Conservation (phyloP, 306 rosid genomes). For the Medicago lupulina region DNA sequence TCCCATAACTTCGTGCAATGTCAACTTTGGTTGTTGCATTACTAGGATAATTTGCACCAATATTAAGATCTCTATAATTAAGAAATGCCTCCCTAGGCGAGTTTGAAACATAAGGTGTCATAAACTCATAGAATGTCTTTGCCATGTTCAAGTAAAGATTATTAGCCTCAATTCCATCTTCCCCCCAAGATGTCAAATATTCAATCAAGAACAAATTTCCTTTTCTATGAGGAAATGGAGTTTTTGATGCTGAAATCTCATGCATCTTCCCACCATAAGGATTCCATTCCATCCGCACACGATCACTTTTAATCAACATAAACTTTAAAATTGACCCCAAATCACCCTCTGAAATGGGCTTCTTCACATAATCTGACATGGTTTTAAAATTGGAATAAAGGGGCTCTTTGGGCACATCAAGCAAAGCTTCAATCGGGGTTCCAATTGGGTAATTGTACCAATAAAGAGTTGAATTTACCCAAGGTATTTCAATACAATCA, state of each 20-base stretch:
- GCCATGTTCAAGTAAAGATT: slow-evolving; percentile 32
- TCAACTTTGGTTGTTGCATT: neutral
- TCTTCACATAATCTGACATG: slow-evolving; percentile 49
- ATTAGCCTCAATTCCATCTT: slow-evolving; percentile 32
- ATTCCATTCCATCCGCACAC: slow-evolving; percentile 49
- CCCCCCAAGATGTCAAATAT: slow-evolving; percentile 46
- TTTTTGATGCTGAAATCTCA: slow-evolving; percentile 43
- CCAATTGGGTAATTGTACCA: slow-evolving; percentile 43
- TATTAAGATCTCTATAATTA: slow-evolving; percentile 49
- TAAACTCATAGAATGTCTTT: slow-evolving; percentile 39
- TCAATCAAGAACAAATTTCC: slow-evolving; percentile 55
- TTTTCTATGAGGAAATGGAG: slow-evolving; percentile 51
- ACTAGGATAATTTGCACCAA: slow-evolving; percentile 46
- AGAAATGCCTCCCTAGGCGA: slow-evolving; percentile 49
- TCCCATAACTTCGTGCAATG: slow-evolving; percentile 31
- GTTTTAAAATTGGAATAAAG: neutral
- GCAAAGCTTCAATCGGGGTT: slow-evolving; percentile 25
- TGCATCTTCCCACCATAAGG: slow-evolving; percentile 55
- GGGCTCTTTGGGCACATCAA: slow-evolving; percentile 30
- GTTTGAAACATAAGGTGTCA: slow-evolving; percentile 42
- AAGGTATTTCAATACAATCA: slow-evolving; percentile 44
- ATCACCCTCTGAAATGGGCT: slow-evolving; percentile 38
- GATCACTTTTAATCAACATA: slow-evolving; percentile 45
- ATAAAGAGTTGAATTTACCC: slow-evolving; percentile 47
- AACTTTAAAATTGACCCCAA: slow-evolving; percentile 43